Conservation (phyloP, 305 asterid genomes). For the Rubia peregrina region DNA sequence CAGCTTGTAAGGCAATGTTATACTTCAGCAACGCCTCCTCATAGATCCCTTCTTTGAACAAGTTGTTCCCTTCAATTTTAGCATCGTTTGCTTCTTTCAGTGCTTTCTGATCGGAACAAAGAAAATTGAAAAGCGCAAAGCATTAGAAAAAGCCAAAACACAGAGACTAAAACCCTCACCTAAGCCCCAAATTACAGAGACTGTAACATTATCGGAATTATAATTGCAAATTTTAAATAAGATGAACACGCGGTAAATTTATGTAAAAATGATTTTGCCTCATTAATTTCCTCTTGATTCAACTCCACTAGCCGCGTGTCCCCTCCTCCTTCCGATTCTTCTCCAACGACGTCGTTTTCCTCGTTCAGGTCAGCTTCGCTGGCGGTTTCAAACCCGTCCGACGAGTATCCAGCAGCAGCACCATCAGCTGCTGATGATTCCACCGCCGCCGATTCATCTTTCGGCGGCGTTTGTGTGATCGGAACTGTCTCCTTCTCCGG, state of each 20-base stretch:
- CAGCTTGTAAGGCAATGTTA: conserved; percentile 66
- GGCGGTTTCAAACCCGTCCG: conserved; percentile 91
- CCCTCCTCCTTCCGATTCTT: conserved; percentile 22
- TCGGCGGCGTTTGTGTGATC: conserved; percentile 4
- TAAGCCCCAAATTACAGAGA: not conserved
- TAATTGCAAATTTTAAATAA: not conserved
- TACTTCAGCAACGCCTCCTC: conserved; percentile 77
- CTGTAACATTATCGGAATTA: not conserved
- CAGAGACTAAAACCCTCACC: no score
- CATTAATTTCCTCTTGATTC: conserved; percentile 8
- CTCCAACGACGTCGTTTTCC: conserved; percentile 21
- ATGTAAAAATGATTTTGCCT: not conserved
- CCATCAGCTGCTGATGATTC: conserved; percentile 23
- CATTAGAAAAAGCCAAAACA: no score
- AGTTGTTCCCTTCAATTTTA: conserved; percentile 66
- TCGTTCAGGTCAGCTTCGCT: conserved; percentile 70
- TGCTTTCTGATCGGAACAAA: conserved; percentile 46
- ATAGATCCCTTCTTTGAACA: conserved; percentile 57
- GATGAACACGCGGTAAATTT: no score
- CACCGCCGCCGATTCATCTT: conserved; percentile 16
- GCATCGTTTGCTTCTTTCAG: conserved; percentile 56
- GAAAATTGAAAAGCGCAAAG: not conserved
- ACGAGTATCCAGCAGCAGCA: conserved; percentile 30
- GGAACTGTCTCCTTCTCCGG: conserved; percentile 3
- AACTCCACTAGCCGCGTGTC: not conserved